phyloP scores from a whole-genome alignment of 345 rosid species.

The Pistacia vera region DNA sequence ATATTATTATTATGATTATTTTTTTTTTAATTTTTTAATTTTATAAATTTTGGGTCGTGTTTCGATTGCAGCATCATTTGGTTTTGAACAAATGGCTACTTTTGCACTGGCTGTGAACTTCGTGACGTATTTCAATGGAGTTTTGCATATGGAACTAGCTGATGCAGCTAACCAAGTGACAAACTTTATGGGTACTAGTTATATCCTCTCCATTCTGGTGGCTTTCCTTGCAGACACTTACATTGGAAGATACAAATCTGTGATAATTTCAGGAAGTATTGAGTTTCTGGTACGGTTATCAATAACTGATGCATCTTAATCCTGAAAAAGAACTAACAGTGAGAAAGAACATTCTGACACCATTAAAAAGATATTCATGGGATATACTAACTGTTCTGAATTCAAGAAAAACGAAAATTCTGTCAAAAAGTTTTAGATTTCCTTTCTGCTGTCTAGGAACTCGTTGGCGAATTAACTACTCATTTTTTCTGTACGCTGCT shows the following conservation, averaged over 20 bases:
- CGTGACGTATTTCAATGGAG: constrained; percentile 50
- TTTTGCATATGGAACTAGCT: constrained; percentile 49
- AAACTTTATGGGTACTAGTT: constrained; percentile 52
- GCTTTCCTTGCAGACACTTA: constrained; percentile 52
- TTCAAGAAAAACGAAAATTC: too few relatives aligned
- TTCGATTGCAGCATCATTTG: constrained; percentile 38
- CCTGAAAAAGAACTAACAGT: too few relatives aligned
- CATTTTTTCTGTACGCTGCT: neutral
- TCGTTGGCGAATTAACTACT: neutral
- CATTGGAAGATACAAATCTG: constrained; percentile 51
- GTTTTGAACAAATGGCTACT: constrained; percentile 48
- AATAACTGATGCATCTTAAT: neutral
- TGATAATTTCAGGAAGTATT: constrained; percentile 41
- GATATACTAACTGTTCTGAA: too few relatives aligned
- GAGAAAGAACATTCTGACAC: too few relatives aligned
- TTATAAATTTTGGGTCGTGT: neutral
- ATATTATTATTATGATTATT: too few relatives aligned
- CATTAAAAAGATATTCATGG: too few relatives aligned
- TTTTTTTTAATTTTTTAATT: too few relatives aligned
- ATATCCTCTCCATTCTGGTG: constrained; percentile 44
- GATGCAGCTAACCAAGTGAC: constrained; percentile 63
- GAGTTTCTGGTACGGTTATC: constrained; percentile 47
- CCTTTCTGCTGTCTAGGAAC: too few relatives aligned
- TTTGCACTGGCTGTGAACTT: constrained; percentile 50
- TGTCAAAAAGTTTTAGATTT: too few relatives aligned